Evolutionary conservation across 139 green algal species (phyloP).

Genomic region (Desmodesmus armatus): DNA sequence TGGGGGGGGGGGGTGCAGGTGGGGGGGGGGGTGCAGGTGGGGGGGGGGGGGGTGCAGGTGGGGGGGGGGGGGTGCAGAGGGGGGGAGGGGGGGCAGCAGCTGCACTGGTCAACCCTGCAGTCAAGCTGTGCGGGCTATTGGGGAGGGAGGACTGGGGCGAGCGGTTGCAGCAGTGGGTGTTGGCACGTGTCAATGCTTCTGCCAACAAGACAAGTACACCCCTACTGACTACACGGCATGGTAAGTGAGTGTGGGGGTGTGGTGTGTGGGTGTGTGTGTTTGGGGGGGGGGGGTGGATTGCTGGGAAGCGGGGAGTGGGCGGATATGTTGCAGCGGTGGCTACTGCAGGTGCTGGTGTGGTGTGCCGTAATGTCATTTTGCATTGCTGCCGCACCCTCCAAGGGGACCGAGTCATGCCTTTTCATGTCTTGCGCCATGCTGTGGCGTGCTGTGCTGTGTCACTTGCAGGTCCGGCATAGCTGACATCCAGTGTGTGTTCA

Average conservation of each 20-base stretch:
- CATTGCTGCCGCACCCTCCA: background rate
- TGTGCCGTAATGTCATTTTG: background rate
- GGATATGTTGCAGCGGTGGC: background rate
- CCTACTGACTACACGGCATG: constrained; percentile 36
- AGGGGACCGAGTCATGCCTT: background rate
- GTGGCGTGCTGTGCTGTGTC: background rate
- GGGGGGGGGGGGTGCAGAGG: too few species aligned
- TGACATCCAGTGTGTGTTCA: constrained; percentile 21
- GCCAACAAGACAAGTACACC: constrained; percentile 16
- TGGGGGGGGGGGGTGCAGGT: too few species aligned
- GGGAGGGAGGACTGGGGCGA: background rate
- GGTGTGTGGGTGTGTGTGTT: too few species aligned
- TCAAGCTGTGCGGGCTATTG: background rate
- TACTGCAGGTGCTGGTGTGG: background rate
- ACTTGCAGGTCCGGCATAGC: constrained; percentile 25
- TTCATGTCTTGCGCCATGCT: background rate
- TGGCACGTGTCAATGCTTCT: background rate
- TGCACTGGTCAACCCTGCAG: background rate
- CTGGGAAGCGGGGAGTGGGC: background rate
- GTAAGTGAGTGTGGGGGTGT: background rate
- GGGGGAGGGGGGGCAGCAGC: too few species aligned
- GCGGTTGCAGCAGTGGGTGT: background rate
- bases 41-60: too few species aligned
- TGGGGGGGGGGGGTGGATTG: background rate
- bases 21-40: too few species aligned